Evolutionary conservation across 2,329 filamentous ascomycete species (phyloP), one percentile per base, ranked within the genome.

Genomic region (Xylariaceae sp.): DNA sequence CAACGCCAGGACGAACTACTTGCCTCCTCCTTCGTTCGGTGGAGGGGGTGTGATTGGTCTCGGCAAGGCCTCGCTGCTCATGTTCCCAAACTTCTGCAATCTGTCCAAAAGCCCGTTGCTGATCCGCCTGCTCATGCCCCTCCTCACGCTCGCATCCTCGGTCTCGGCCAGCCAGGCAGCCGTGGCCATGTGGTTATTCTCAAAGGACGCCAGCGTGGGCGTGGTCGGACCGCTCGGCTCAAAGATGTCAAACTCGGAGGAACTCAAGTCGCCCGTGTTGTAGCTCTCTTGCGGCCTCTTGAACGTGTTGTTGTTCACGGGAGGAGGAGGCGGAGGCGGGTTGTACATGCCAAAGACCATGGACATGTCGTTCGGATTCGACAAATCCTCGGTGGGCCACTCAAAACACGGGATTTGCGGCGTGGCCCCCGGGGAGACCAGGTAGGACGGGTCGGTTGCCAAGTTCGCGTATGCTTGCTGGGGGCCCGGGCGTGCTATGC

Each of bases 401-500:
- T 80, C 77, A 70, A 84, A 85, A 53, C 76, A 77, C 67, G 80
- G 78, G 67, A 77, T 73, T 62, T 83, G 79, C 44, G 82, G 81
- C 58, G 82, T 83, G 65, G 76, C 76, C 69, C 81, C 76, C 50
- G 83, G 81, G 54, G 83, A 83, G 66, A 83, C 74, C 47, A 84
- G 74, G 68, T 83, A 86, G 74, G 76, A 80, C 71, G 83, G 83
- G 75, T 76, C 77, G 62, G 59, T 68, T 66, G 68, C 69, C 65
- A 72, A 71, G 70, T 72, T 71, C 66, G 67, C 66, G 67, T 69
- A 71, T 59, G 68, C 67, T 63, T 75, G 69, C 71, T 75, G 75
- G 60, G 73, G 81, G 83, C 88, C 87, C 85, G 88, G 88, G 85
- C 89, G 86, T 84, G 84, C 84, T 83, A 86, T 83, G 83, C 85